Evolutionary conservation across 345 rosid species (phyloP), one percentile per base, ranked within the genome.

Genomic region (Dipteronia sinensis): DNA sequence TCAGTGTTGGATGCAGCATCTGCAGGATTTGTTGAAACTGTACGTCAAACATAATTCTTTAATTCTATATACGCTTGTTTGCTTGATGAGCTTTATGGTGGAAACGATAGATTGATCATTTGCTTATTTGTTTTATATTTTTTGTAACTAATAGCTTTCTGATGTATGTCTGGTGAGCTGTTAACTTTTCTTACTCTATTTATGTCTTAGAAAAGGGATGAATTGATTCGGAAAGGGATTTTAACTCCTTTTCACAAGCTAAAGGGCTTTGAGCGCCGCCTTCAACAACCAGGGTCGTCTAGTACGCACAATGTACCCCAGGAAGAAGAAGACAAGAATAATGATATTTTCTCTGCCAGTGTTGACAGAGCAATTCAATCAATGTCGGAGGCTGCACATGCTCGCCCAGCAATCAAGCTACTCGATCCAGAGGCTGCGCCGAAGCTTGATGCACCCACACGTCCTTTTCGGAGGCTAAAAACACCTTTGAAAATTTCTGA

Each of bases 221-320:
- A 91, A 79, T 76, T 96, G 90, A 94, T 96, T 55, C 89, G 98
- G 65, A 96, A 94, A 86, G 98, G 98, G 80, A 85, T 96, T 67
- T 89, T 96, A 78, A 96, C 99, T 84, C 99, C 97, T 51, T 96
- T 96, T 86, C 97, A 94, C 82, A 87, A 87, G 89, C 97, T 96
- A 22, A 87, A 92, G 84, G 98, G 98, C 65, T 96, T 87, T 84
- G 99, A 96, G 77, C 97, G 97, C 38, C 75, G 90, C 34, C 89
- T 96, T 81, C 94, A 89, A 87, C 92, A 86, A 73, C 86, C 91
- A 71, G 90, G 87, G 72, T 59, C 83, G 40, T 90, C 97, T 71
- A 71, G 81, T 80, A 49, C 70, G n/a, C 29, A 7, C 66, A 79
- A 69, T 62, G 72, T 74, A 61, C 82, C 90, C 27, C 83, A 69